Percentiles rank a stretch among this genome's conserved stretches.
These are phyloP conservation scores for Mortierella sp. DNA, from an alignment of 371 early-diverging fungal genomes.

Conservation along the genomic window DNA sequence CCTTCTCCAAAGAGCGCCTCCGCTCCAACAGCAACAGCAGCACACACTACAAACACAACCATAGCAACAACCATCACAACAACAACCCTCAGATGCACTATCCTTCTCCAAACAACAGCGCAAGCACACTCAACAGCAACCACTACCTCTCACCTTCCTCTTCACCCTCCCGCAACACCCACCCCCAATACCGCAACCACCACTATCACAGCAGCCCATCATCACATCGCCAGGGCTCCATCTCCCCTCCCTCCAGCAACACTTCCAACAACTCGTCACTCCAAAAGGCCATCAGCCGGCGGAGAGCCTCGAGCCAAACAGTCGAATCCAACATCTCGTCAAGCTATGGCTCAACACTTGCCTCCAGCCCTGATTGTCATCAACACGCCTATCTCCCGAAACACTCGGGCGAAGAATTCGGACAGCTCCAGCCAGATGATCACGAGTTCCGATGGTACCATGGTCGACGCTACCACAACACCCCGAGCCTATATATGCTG, in stretches of 20 bases:
- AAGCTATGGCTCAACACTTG: slow-evolving; percentile 17
- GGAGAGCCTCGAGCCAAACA: slow-evolving; percentile 52
- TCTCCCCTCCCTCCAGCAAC: slow-evolving; percentile 32
- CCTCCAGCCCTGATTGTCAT: slow-evolving; percentile 8
- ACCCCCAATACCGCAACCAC: slow-evolving; percentile 14
- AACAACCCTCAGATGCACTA: slow-evolving; percentile 11
- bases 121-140: slow-evolving; percentile 1
- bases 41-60: neutral
- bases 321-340: slow-evolving; percentile 34
- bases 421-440: slow-evolving; percentile 1
- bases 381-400: slow-evolving; percentile 1
- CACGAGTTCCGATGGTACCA: slow-evolving; percentile 31
- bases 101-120: slow-evolving; percentile 12
- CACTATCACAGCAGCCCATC: slow-evolving; percentile 5
- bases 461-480: slow-evolving; percentile 49
- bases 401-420: slow-evolving; percentile 21
- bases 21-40: neutral
- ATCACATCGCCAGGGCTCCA: slow-evolving; percentile 18
- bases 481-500: slow-evolving; percentile 39
- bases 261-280: slow-evolving; percentile 12
- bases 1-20: slow-evolving; percentile 31
- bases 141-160: slow-evolving; percentile 1
- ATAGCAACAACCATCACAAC: neutral
- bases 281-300: slow-evolving; percentile 34
- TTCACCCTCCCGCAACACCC: neutral